phyloP scores from a whole-genome alignment of 768 basidiomycete genomes.

The Cystobasidium onofrii region DNA sequence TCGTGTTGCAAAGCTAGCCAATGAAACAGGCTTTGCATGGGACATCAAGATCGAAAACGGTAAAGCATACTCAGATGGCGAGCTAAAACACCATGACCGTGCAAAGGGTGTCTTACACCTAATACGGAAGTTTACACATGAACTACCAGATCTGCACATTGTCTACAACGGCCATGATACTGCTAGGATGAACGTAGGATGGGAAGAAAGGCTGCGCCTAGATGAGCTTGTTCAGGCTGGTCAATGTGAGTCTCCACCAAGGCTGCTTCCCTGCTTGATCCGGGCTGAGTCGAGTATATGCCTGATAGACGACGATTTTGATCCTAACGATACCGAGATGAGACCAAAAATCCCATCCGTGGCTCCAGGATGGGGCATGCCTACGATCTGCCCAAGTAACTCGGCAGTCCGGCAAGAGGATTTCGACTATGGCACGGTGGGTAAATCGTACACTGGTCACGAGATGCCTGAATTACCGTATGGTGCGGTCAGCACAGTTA shows the following conservation, averaged over 20 bases:
- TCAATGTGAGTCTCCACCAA: conserved; percentile 34
- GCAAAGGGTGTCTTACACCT: conserved; percentile 38
- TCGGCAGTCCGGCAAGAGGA: conserved; percentile 36
- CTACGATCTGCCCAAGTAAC: conserved; percentile 39
- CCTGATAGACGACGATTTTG: conserved; percentile 33
- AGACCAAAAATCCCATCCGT: conserved; percentile 31
- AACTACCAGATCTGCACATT: conserved; percentile 40
- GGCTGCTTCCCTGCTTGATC: not conserved
- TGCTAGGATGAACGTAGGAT: conserved; percentile 36
- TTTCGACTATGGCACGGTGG: conserved; percentile 40
- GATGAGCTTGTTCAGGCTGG: conserved; percentile 34
- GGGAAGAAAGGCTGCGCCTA: conserved; percentile 38
- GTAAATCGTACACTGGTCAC: conserved; percentile 28
- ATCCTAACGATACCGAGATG: conserved; percentile 34
- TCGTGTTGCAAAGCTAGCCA: conserved; percentile 35
- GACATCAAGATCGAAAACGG: conserved; percentile 37
- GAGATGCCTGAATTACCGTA: conserved; percentile 31
- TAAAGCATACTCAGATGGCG: conserved; percentile 34
- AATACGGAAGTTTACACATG: conserved; percentile 36
- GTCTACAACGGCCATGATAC: conserved; percentile 42
- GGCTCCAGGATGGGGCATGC: conserved; percentile 39
- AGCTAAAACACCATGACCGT: conserved; percentile 39
- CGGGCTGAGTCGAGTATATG: not conserved
- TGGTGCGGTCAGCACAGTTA: conserved; percentile 33
- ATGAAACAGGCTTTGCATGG: conserved; percentile 37